These are phyloP conservation scores for Podospora australis DNA, from an alignment of 495 filamentous ascomycete species.

Conservation along the genomic window DNA sequence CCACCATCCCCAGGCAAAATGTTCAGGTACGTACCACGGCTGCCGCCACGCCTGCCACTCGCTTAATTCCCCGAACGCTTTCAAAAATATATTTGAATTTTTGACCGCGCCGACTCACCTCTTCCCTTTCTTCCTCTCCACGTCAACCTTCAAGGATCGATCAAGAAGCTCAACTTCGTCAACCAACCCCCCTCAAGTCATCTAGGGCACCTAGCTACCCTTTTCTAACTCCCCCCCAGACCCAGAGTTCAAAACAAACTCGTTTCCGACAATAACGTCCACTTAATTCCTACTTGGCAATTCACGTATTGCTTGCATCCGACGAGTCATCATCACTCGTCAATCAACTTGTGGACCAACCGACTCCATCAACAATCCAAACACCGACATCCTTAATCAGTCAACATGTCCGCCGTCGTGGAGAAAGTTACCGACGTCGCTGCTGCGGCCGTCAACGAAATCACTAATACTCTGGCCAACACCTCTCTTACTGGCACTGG, in stretches of 20 bases:
- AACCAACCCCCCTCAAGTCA: constrained; percentile 36
- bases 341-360: constrained; percentile 27
- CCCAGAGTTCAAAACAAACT: constrained; percentile 47
- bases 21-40: constrained; percentile 22
- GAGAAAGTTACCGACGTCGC: constrained; percentile 55
- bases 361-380: constrained; percentile 31
- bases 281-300: constrained; percentile 25
- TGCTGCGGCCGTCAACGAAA: constrained; percentile 68
- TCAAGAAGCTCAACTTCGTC: constrained; percentile 35
- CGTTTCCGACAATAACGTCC: constrained; percentile 31
- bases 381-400: constrained; percentile 28
- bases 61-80: constrained; percentile 31
- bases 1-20: constrained; percentile 10
- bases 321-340: constrained; percentile 31
- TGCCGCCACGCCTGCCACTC: constrained; percentile 29
- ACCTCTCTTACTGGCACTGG: constrained; percentile 57
- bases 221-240: constrained; percentile 58
- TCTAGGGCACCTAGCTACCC: constrained; percentile 94
- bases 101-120: constrained; percentile 31
- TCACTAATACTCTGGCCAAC: constrained; percentile 77
- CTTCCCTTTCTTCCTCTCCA: constrained; percentile 37
- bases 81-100: constrained; percentile 47
- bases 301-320: constrained; percentile 24
- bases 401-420: constrained; percentile 56
- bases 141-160: constrained; percentile 42